phyloP scores from a whole-genome alignment of 2,329 filamentous ascomycete species.

The Neocucurbitaria cava region DNA sequence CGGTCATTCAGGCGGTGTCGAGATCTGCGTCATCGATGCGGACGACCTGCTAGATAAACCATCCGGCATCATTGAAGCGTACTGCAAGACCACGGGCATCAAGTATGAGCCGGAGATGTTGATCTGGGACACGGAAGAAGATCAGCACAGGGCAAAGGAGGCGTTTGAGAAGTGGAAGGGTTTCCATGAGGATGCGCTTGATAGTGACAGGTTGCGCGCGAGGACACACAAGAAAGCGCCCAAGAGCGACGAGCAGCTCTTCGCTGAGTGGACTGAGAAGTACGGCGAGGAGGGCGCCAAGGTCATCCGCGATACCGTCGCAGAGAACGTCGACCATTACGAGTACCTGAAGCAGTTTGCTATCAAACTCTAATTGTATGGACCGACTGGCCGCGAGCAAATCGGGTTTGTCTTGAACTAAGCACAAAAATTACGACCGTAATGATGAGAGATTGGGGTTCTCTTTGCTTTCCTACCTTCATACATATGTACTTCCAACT shows the following conservation, averaged over 20 bases:
- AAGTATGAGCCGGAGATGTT: conserved; percentile 81
- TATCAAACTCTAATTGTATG: conserved; percentile 58
- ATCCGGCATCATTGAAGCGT: conserved; percentile 74
- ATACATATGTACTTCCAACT: not conserved
- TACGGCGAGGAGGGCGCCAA: conserved; percentile 75
- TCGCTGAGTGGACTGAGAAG: conserved; percentile 75
- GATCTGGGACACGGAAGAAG: conserved; percentile 78
- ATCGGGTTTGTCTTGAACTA: no score
- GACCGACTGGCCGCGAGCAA: no score
- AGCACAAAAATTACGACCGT: not conserved
- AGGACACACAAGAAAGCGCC: conserved; percentile 69
- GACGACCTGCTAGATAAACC: conserved; percentile 93
- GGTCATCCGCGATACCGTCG: conserved; percentile 73
- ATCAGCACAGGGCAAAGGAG: conserved; percentile 70
- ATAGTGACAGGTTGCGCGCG: conserved; percentile 77
- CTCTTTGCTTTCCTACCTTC: not conserved
- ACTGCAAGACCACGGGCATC: conserved; percentile 82
- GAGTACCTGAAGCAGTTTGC: conserved; percentile 83
- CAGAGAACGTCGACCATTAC: conserved; percentile 76
- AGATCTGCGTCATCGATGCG: conserved; percentile 88
- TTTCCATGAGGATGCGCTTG: conserved; percentile 93
- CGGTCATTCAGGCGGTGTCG: conserved; percentile 54
- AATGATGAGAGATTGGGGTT: not conserved
- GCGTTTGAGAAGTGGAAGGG: conserved; percentile 97
- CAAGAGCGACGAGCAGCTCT: conserved; percentile 70